phyloP scores from a whole-genome alignment of 345 rosid genomes.

The Brassica incana region DNA sequence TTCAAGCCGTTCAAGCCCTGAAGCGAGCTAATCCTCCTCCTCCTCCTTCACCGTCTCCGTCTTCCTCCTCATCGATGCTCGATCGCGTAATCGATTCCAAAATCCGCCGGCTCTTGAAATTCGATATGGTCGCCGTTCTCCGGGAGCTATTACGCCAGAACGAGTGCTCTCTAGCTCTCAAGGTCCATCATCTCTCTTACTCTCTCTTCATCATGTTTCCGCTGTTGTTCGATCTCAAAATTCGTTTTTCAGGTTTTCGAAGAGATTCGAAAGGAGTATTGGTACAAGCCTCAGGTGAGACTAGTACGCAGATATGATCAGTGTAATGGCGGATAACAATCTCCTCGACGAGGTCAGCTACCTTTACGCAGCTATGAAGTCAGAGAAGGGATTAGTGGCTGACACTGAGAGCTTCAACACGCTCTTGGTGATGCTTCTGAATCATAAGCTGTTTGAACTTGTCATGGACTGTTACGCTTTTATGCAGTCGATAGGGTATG shows the following conservation, averaged over 20 bases:
- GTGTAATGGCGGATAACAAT: constrained; percentile 52
- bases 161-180: constrained; percentile 60
- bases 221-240: not conserved
- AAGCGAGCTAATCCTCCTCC: constrained; percentile 54
- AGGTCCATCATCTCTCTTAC: constrained; percentile 39
- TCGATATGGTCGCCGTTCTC: constrained; percentile 80
- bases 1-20: constrained; percentile 71
- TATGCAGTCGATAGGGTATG: constrained; percentile 62
- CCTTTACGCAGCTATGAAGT: constrained; percentile 47
- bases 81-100: constrained; percentile 47
- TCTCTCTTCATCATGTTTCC: not conserved
- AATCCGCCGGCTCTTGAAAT: constrained; percentile 70
- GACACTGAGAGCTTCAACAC: constrained; percentile 55
- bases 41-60: not conserved
- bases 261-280: constrained; percentile 63
- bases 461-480: constrained; percentile 60
- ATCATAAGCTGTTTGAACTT: constrained; percentile 46
- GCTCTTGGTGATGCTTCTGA: constrained; percentile 51
- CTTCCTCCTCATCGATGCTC: constrained; percentile 27
- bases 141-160: constrained; percentile 77
- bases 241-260: constrained; percentile 58
- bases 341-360: constrained; percentile 48
- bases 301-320: constrained; percentile 58
- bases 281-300: constrained; percentile 71
- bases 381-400: constrained; percentile 50